These are phyloP conservation scores for Arthromyces matolae DNA, from an alignment of 768 basidiomycete species.

Conservation along the genomic window DNA sequence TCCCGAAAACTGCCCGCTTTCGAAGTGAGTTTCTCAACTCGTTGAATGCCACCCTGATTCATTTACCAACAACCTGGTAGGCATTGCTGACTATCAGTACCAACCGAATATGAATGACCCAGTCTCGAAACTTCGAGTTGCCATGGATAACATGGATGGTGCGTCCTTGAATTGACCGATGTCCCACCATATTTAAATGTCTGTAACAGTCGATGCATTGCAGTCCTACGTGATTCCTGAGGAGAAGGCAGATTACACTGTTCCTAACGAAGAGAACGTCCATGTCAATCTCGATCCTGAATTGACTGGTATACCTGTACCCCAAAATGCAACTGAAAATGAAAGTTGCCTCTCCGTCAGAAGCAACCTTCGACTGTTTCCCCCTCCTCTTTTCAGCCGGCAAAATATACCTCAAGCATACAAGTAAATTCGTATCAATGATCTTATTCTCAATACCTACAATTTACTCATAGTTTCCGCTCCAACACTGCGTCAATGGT, in stretches of 20 bases:
- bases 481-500: slow-evolving; percentile 71
- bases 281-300: slow-evolving; percentile 54
- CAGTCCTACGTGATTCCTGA: slow-evolving; percentile 64
- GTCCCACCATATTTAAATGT: no score
- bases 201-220: slow-evolving; percentile 65
- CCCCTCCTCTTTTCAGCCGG: slow-evolving; percentile 87
- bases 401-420: slow-evolving; percentile 78
- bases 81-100: slow-evolving; percentile 93
- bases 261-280: slow-evolving; percentile 25
- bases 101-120: slow-evolving; percentile 72
- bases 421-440: slow-evolving; percentile 45
- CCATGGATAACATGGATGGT: slow-evolving; percentile 87
- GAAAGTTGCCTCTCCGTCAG: slow-evolving; percentile 22
- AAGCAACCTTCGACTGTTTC: slow-evolving; percentile 73
- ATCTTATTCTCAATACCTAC: not conserved
- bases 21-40: slow-evolving; percentile 57
- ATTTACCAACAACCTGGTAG: slow-evolving; percentile 36
- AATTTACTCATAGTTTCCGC: slow-evolving; percentile 54
- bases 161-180: slow-evolving; percentile 5
- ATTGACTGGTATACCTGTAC: slow-evolving; percentile 21
- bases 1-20: slow-evolving; percentile 85
- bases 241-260: slow-evolving; percentile 62
- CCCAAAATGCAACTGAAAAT: slow-evolving; percentile 2
- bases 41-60: not conserved
- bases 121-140: slow-evolving; percentile 59